phyloP scores from a whole-genome alignment of 1,284 basidiomycete species.

The Porodaedalea pini region DNA sequence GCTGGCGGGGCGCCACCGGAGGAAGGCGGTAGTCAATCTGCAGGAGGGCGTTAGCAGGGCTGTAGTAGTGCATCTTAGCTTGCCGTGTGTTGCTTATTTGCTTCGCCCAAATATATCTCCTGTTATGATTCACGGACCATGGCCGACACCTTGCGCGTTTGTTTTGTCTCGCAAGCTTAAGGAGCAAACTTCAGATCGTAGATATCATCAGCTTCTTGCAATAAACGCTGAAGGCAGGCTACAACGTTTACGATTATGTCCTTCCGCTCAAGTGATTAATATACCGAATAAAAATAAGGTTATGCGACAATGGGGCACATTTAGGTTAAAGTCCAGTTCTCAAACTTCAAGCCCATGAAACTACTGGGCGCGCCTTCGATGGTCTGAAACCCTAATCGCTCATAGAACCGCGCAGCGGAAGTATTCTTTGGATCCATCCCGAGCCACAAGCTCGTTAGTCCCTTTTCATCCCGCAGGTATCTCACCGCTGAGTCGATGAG shows the following conservation, averaged over 20 bases:
- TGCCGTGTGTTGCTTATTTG: no score
- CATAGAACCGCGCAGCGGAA: slow-evolving; percentile 55
- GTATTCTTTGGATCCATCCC: slow-evolving; percentile 58
- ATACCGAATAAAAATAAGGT: not conserved
- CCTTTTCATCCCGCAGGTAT: slow-evolving; percentile 38
- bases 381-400: slow-evolving; percentile 48
- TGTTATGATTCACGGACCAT: no score
- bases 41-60: not conserved
- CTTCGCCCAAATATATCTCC: no score
- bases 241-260: no score
- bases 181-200: no score
- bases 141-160: no score
- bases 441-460: slow-evolving; percentile 53
- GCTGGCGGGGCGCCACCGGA: slow-evolving; percentile 10
- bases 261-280: not conserved
- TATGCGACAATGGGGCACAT: not conserved
- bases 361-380: slow-evolving; percentile 46
- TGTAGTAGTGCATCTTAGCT: no score
- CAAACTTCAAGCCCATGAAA: slow-evolving; percentile 40
- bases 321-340: not conserved
- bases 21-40: slow-evolving; percentile 9
- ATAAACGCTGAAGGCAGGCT: no score
- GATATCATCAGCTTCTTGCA: no score
- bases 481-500: slow-evolving; percentile 50
- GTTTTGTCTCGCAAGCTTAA: no score